phyloP scores from a whole-genome alignment of 305 asterid species.

The Coffea humblotiana region DNA sequence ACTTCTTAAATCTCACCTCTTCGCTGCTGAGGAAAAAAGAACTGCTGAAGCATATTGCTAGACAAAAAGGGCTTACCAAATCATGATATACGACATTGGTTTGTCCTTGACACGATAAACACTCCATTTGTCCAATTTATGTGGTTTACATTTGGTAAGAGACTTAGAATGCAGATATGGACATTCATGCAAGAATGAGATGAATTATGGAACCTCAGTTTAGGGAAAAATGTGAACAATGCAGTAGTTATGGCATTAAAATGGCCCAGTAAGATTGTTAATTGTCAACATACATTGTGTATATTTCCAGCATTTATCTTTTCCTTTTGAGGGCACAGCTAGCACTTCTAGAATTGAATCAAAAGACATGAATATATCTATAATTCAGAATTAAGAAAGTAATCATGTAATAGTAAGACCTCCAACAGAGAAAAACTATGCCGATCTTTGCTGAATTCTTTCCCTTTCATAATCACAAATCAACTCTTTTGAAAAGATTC shows the following conservation, averaged over 20 bases:
- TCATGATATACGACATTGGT: not conserved
- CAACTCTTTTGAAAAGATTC: not conserved
- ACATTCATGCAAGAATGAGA: not conserved
- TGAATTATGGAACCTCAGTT: not conserved
- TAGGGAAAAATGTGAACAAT: too few relatives aligned
- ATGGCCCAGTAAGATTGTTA: not conserved
- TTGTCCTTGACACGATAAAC: not conserved
- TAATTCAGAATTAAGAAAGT: not conserved
- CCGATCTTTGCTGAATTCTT: not conserved
- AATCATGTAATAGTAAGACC: not conserved
- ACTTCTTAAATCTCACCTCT: too few relatives aligned
- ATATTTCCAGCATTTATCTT: not conserved
- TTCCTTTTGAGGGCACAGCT: not conserved
- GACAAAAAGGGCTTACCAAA: not conserved
- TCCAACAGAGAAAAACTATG: not conserved
- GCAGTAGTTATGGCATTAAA: not conserved
- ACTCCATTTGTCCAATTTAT: not conserved
- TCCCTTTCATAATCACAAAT: not conserved
- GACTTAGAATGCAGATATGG: not conserved
- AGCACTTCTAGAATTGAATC: not conserved
- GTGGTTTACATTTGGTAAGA: not conserved
- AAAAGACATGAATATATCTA: too few relatives aligned
- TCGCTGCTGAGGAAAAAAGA: too few relatives aligned
- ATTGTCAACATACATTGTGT: too few relatives aligned
- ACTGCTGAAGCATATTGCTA: not conserved